Percentiles rank a stretch among this genome's conserved stretches.
phyloP scores from a whole-genome alignment of 208 protist genomes.

The Spironucleus salmonicida region DNA sequence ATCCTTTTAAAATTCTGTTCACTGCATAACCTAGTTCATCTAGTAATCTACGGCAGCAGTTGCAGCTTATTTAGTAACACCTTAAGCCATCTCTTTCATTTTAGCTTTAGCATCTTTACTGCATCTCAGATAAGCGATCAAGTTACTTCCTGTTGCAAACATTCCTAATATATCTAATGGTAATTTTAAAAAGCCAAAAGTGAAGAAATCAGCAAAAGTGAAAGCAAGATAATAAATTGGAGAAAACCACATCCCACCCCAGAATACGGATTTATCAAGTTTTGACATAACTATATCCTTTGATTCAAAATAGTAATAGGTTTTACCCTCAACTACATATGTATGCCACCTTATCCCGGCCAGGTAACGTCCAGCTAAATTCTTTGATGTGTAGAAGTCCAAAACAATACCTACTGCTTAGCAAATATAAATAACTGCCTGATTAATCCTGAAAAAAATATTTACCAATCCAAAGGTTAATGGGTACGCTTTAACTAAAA shows the following conservation, averaged over 20 bases:
- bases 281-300: no score
- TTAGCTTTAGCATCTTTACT: neutral
- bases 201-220: neutral
- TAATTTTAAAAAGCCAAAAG: neutral
- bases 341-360: neutral
- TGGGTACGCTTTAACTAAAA: neutral
- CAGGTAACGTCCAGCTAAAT: neutral
- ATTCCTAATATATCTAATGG: neutral
- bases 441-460: neutral
- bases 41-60: no score
- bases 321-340: neutral
- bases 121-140: neutral
- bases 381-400: neutral
- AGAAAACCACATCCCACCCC: neutral
- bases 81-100: neutral
- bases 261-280: neutral
- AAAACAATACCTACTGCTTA: neutral
- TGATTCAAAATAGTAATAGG: neutral
- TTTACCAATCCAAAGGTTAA: neutral
- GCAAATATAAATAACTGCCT: neutral
- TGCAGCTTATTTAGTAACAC: neutral
- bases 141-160: neutral
- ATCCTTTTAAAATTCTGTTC: no score
- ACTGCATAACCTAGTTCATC: no score
- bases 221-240: neutral